Evolutionary conservation across 306 rosid genomes (phyloP).

Genomic region (Inga oerstediana): DNA sequence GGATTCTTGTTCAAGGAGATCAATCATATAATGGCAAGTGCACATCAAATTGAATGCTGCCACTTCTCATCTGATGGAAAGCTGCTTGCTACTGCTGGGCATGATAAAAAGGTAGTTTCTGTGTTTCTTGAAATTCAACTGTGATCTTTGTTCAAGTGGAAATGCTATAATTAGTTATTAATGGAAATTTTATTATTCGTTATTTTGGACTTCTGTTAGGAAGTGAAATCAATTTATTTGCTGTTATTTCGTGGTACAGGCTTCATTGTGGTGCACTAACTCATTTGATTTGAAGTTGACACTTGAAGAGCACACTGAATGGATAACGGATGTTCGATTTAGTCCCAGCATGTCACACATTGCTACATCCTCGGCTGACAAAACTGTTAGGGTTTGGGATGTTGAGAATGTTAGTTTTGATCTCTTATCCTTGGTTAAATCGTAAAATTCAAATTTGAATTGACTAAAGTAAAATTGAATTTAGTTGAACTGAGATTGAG

Average conservation of each 20-base stretch:
- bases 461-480: neutral
- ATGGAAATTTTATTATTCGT: neutral
- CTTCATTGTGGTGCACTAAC: conserved; percentile 75
- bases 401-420: conserved; percentile 65
- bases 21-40: conserved; percentile 49
- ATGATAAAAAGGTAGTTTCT: conserved; percentile 66
- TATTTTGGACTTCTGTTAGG: neutral
- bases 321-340: conserved; percentile 83
- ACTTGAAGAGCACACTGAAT: conserved; percentile 70
- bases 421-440: conserved; percentile 7
- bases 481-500: conserved; percentile 17
- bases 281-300: conserved; percentile 54
- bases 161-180: neutral
- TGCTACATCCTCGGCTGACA: conserved; percentile 90
- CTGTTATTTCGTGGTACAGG: conserved; percentile 50
- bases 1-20: conserved; percentile 58
- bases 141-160: conserved; percentile 4
- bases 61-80: conserved; percentile 67
- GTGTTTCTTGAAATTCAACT: conserved; percentile 19
- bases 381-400: conserved; percentile 85
- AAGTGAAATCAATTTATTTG: neutral
- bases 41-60: conserved; percentile 71
- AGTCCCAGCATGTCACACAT: conserved; percentile 60
- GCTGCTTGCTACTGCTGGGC: conserved; percentile 64
- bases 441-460: conserved; percentile 1